These are phyloP conservation scores for Aspergillus sp. DNA, from an alignment of 2,329 filamentous ascomycete genomes.

Conservation along the genomic window DNA sequence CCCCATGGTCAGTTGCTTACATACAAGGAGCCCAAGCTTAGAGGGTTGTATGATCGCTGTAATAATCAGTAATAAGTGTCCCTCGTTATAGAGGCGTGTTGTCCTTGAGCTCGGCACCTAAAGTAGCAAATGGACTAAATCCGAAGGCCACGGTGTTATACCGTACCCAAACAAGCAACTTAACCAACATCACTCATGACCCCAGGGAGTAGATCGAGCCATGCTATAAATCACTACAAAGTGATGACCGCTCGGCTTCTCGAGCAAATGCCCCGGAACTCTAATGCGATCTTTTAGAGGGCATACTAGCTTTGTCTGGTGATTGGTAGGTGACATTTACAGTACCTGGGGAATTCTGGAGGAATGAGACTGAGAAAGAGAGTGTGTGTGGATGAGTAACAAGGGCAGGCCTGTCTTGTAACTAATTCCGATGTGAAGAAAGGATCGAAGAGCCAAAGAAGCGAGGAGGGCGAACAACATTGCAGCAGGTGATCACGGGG, in stretches of 20 bases:
- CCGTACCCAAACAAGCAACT: background rate
- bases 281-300: background rate
- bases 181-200: background rate
- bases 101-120: background rate
- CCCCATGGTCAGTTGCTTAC: background rate
- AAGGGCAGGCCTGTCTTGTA: background rate
- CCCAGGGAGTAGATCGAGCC: background rate
- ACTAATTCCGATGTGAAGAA: constrained; percentile 3
- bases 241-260: constrained; percentile 1
- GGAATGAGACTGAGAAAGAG: too few species aligned
- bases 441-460: constrained; percentile 10
- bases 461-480: constrained; percentile 17
- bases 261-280: constrained; percentile 8
- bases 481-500: constrained; percentile 15
- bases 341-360: constrained; percentile 12
- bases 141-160: background rate
- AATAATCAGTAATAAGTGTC: background rate
- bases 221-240: background rate
- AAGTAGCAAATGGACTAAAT: background rate
- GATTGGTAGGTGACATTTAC: constrained; percentile 7
- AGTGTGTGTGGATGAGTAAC: background rate
- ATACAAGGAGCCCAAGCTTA: background rate
- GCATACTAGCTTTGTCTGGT: background rate
- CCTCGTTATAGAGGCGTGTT: background rate
- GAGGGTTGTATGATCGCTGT: background rate